Evolutionary conservation across 2,329 filamentous ascomycete species (phyloP).

Genomic region (Neopestalotiopsis sp.): DNA sequence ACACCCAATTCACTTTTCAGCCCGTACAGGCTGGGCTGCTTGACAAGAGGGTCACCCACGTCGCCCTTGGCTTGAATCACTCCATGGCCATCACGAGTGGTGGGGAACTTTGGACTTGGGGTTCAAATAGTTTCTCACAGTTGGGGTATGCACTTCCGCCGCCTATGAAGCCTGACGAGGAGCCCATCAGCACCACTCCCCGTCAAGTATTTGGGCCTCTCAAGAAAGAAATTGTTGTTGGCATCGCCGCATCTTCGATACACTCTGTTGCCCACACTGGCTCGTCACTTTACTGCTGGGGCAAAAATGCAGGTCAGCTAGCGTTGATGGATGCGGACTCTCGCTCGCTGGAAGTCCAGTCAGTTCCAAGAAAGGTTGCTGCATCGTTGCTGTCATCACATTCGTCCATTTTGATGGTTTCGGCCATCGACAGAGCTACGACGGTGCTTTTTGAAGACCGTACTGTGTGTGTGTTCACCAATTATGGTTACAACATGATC

Average conservation of each 20-base stretch:
- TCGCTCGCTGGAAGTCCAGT: constrained; percentile 83
- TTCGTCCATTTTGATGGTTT: constrained; percentile 75
- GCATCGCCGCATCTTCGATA: constrained; percentile 85
- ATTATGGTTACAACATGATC: constrained; percentile 93
- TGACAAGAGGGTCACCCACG: constrained; percentile 74
- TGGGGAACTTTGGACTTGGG: constrained; percentile 96
- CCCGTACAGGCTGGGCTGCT: constrained; percentile 79
- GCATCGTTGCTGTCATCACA: constrained; percentile 75
- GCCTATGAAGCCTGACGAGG: constrained; percentile 73
- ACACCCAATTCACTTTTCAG: constrained; percentile 83
- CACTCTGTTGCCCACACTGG: constrained; percentile 90
- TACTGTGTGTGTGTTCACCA: constrained; percentile 92
- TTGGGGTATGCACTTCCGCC: constrained; percentile 81
- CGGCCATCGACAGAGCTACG: constrained; percentile 90
- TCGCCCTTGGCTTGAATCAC: constrained; percentile 91
- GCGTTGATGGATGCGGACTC: constrained; percentile 95
- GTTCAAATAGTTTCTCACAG: constrained; percentile 83
- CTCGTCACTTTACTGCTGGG: constrained; percentile 87
- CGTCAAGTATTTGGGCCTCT: constrained; percentile 90
- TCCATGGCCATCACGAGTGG: constrained; percentile 82
- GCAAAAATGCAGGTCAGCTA: constrained; percentile 92
- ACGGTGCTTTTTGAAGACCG: constrained; percentile 83
- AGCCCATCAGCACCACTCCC: constrained; percentile 80
- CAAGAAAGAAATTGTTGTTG: constrained; percentile 82
- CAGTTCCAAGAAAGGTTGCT: constrained; percentile 83